A percentile compares a stretch with the other conserved stretches of the same genome.
Evolutionary conservation across 78 protist species (phyloP).

Genomic region (Tieghemostelium lacteum): DNA sequence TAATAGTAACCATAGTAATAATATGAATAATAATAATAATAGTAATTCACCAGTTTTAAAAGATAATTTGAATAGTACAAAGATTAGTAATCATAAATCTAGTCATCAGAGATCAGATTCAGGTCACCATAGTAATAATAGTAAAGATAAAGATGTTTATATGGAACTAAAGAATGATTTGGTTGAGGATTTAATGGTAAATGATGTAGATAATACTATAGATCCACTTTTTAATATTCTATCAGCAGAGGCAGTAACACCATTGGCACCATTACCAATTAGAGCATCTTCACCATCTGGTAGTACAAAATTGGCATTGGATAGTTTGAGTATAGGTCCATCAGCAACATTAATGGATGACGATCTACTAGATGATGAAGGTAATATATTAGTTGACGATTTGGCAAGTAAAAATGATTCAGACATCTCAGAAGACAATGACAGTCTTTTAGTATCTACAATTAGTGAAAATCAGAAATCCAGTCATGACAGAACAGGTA

Average conservation of each 20-base stretch:
- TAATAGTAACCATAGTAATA: background rate
- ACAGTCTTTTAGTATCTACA: no score
- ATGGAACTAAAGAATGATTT: background rate
- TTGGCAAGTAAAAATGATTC: background rate
- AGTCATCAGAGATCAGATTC: background rate
- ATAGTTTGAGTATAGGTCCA: background rate
- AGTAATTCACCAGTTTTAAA: background rate
- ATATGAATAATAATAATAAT: background rate
- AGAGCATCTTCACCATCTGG: conserved; percentile 3
- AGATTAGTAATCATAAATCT: background rate
- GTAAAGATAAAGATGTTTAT: background rate
- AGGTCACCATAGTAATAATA: background rate
- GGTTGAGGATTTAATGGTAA: background rate
- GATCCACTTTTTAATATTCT: conserved; percentile 24
- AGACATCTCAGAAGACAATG: no score
- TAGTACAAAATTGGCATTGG: background rate
- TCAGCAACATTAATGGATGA: background rate
- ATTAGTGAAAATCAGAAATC: no score
- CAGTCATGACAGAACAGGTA: background rate
- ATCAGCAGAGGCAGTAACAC: conserved; percentile 77
- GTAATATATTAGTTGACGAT: background rate
- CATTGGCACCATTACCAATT: conserved; percentile 61
- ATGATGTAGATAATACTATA: background rate
- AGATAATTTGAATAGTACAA: background rate
- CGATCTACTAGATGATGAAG: no score